phyloP scores from a whole-genome alignment of 208 protist genomes.

The Leishmania braziliensis region DNA sequence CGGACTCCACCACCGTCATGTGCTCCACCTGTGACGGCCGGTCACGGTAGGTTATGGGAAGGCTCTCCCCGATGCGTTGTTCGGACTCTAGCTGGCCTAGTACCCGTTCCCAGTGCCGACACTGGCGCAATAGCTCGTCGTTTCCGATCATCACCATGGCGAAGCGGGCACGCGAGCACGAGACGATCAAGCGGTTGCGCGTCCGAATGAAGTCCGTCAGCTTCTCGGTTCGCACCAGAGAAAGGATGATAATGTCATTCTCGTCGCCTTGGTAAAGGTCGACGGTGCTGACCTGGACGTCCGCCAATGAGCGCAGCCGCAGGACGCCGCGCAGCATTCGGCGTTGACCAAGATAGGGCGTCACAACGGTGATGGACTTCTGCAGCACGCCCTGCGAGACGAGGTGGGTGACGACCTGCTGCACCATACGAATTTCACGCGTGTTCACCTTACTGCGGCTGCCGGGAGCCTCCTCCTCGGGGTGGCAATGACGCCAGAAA shows the following conservation, averaged over 20 bases:
- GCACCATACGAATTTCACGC: constrained; percentile 80
- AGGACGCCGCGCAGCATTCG: constrained; percentile 76
- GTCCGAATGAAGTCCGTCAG: constrained; percentile 95
- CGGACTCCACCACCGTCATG: constrained; percentile 33
- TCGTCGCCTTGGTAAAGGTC: constrained; percentile 97
- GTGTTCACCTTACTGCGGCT: constrained; percentile 91
- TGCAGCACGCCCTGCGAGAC: constrained; percentile 85
- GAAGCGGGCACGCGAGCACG: constrained; percentile 92
- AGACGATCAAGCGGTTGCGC: constrained; percentile 94
- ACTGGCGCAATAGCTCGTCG: constrained; percentile 74
- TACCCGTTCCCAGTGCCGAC: constrained; percentile 75
- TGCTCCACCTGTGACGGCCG: constrained; percentile 33
- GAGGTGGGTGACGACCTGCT: constrained; percentile 73
- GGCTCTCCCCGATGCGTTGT: constrained; percentile 58
- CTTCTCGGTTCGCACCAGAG: constrained; percentile 92
- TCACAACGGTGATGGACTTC: constrained; percentile 93
- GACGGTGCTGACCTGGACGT: constrained; percentile 90
- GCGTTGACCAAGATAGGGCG: constrained; percentile 94
- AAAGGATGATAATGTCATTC: constrained; percentile 94
- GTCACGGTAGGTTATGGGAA: constrained; percentile 67
- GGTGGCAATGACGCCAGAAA: constrained; percentile 88
- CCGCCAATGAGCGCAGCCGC: constrained; percentile 65
- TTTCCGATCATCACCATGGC: constrained; percentile 90
- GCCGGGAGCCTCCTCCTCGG: constrained; percentile 77
- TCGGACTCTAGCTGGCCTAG: constrained; percentile 59